Evolutionary conservation across 495 filamentous ascomycete species (phyloP), one percentile per base, ranked within the genome.

Genomic region (Hyaloscypha variabilis): DNA sequence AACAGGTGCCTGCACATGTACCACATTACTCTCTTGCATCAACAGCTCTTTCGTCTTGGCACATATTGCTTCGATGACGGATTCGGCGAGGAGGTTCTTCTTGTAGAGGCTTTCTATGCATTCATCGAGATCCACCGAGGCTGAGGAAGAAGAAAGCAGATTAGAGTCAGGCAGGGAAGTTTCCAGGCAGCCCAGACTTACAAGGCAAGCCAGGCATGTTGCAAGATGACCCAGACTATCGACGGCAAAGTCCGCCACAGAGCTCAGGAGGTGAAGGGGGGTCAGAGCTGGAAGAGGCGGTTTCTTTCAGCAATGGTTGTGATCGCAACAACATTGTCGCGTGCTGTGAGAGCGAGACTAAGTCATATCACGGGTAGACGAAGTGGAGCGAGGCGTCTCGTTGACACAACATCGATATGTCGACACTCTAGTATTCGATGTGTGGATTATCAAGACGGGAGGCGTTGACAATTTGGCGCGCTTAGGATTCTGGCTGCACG

Each of bases 11-110:
- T 88, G 87, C 65, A 99, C 96, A 75, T 99, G 95, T 51, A 99
- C 95, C 57, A 99, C 95, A 81, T 99, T 99, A 83, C 94, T 97
- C 85, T 99, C 95, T 75, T 95, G 96, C 95, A 99, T 99, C 67
- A 99, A 83, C 62, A 98, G 84, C 77, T 99, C 95, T 69, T 99
- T 99, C 14, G 96, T 93, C 77, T 99, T 99, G 72, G 95, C 93
- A 76, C 95, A 99, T 87, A 99, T 96, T 72, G 96, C 95, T 79
- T 99, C 95, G 75, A 99, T 94, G 51, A 99, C 96, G 8, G 94
- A 96, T 78, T 99, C 95, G 54, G 96, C 95, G 26, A 99, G 83
- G 58, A 99, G 83, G 75, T 98, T 94, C 77, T 97, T 98, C 66
- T 92, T 91, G 77, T 98, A 97, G 28, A 99, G 87, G 63, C 95